A percentile compares a stretch with the other conserved stretches of the same genome.
These are phyloP conservation scores for Rhododendron vialii DNA, from an alignment of 148 eudicot species.

Conservation along the genomic window DNA sequence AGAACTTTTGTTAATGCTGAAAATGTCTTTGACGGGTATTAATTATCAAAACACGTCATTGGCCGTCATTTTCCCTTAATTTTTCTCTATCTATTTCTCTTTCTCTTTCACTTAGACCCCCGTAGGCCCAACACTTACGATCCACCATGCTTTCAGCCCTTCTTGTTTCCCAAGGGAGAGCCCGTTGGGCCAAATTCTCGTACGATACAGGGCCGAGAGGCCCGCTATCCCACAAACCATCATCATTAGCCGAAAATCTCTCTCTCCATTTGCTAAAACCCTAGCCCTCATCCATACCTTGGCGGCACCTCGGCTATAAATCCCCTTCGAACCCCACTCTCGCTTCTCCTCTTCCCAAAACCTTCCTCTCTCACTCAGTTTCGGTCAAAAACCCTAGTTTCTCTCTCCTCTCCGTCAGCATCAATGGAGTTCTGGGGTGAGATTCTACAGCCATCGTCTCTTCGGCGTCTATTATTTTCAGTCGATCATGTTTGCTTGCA, in stretches of 20 bases:
- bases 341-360: conserved; percentile 21
- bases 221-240: background rate
- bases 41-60: too few species aligned
- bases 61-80: too few species aligned
- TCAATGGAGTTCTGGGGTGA: conserved; percentile 64
- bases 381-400: background rate
- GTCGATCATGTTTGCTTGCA: background rate
- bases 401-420: background rate
- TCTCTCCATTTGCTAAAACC: conserved; percentile 8
- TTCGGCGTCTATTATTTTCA: background rate
- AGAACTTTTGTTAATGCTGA: too few species aligned
- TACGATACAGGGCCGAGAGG: background rate
- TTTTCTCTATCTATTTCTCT: too few species aligned
- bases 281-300: background rate
- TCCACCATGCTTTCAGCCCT: background rate
- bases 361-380: background rate
- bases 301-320: conserved; percentile 14
- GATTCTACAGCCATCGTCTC: background rate
- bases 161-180: background rate
- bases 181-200: background rate
- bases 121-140: background rate
- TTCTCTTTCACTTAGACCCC: background rate
- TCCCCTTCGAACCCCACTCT: background rate
- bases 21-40: too few species aligned
- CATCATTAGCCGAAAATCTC: background rate